Evolutionary conservation across 371 early-diverging fungal species (phyloP), one percentile per base, ranked within the genome.

Genomic region (Zychaea mexicana): DNA sequence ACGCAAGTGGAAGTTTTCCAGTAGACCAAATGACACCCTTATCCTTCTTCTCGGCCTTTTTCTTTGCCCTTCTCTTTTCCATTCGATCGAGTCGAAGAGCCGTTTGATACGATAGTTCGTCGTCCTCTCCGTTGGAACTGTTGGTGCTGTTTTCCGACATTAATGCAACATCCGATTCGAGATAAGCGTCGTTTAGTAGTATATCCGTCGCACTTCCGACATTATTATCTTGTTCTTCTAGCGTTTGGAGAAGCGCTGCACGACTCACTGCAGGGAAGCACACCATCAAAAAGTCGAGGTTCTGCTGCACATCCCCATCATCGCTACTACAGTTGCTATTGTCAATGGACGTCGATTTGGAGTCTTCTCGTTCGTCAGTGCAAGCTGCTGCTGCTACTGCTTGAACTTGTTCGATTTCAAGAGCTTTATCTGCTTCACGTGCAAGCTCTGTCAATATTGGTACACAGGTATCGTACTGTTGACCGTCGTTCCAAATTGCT

Each of bases 141-240:
- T 38, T 54, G 22, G 30, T 24, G 30, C 36, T 33, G 3, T 24
- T 47, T 45, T 47, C 22, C 3, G 54, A 27, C n/a, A n/a, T 8
- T 24, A 39, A 3, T 49, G 52, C 6, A 58, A 21, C 6, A 30
- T 49, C 36, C 15, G 60, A 60, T 2, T 68, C 65, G n/a, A 80
- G 52, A 38, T 64, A 74, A 15, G 69, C 61, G 27, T 52, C 52
- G 30, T 68, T 73, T 0, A 78, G 60, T 19, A 81, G 52, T 2
- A 75, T 27, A 59, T 81, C 82, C 2, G 77, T 78, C 12, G 82
- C 69, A 26, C 63, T 73, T 55, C 74, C 73, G 2, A 78, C 63
- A 33, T 81, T 74, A n/a, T 72, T 65, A 42, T 72, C 66, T 30
- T 72, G 65, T 8, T 66, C 39, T 2, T 45, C 19, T 1, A 81